Conservation (phyloP, 148 eudicot genomes). For the Agrostemma githago region DNA sequence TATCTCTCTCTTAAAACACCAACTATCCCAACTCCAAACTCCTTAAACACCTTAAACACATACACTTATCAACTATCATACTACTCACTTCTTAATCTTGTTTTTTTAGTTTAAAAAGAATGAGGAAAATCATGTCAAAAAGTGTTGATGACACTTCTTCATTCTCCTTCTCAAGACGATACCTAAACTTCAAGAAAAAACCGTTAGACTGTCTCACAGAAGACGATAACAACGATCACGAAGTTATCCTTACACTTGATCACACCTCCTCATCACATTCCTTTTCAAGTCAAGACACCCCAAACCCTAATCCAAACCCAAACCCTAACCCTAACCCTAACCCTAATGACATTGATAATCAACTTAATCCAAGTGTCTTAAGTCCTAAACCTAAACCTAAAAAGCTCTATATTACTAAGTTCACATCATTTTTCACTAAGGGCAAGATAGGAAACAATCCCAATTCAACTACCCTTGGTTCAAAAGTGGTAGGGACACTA, state of each 20-base stretch:
- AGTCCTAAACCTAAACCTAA: background rate
- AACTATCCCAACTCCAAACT: background rate
- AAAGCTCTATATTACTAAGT: slow-evolving; percentile 45
- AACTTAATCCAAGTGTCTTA: slow-evolving; percentile 18
- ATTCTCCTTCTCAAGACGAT: slow-evolving; percentile 83
- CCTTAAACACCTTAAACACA: background rate
- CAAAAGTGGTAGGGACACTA: slow-evolving; percentile 53
- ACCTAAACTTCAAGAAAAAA: slow-evolving; percentile 60
- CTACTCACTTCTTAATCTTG: too few species aligned
- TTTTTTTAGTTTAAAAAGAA: slow-evolving; percentile 3
- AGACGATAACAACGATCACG: slow-evolving; percentile 36
- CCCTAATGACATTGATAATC: slow-evolving; percentile 4
- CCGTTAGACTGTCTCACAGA: slow-evolving; percentile 13
- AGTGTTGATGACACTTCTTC: slow-evolving; percentile 58
- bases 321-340: background rate
- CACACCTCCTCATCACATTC: slow-evolving; percentile 39
- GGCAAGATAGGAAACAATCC: slow-evolving; percentile 18
- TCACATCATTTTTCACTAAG: slow-evolving; percentile 45
- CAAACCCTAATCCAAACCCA: background rate
- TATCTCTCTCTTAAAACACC: background rate
- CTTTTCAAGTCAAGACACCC: slow-evolving; percentile 26
- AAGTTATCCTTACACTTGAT: slow-evolving; percentile 29
- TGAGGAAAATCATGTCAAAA: slow-evolving; percentile 75
- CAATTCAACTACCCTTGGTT: slow-evolving; percentile 38
- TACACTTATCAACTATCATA: too few species aligned